These are phyloP conservation scores for Dactylonectria macrodidyma DNA, from an alignment of 2,329 filamentous ascomycete genomes.

Conservation along the genomic window DNA sequence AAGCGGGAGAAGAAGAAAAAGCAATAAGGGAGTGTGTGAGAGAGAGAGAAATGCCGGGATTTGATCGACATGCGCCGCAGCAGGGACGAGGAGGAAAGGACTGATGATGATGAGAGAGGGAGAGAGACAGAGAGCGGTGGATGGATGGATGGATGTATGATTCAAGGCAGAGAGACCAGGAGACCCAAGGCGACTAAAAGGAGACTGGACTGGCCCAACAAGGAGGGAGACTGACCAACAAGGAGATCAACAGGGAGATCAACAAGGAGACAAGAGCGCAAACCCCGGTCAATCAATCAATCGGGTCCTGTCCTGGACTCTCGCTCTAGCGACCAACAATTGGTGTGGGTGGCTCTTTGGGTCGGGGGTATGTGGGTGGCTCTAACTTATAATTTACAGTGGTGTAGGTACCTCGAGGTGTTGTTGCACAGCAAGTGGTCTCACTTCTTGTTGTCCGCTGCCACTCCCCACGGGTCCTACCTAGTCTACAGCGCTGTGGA, in stretches of 20 bases:
- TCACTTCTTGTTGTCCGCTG: neutral
- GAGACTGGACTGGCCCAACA: neutral
- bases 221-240: neutral
- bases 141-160: constrained; percentile 12
- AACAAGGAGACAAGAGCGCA: neutral
- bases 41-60: constrained; percentile 6
- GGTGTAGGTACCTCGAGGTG: too few species aligned
- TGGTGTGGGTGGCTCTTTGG: constrained; percentile 5
- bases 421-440: too few species aligned
- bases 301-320: neutral
- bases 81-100: constrained; percentile 15
- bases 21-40: neutral
- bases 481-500: constrained; percentile 5
- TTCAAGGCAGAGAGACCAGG: constrained; percentile 1
- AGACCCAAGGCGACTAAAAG: neutral
- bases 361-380: neutral
- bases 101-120: constrained; percentile 3
- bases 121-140: constrained; percentile 15
- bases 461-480: neutral
- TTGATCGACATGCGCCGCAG: constrained; percentile 3
- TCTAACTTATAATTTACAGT: too few species aligned
- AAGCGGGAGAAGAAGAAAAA: constrained; percentile 8
- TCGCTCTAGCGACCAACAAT: neutral
- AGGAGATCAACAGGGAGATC: neutral
- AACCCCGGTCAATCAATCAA: constrained; percentile 11